These are phyloP conservation scores for Paracorniculantispora psalliotae DNA, from an alignment of 2,329 filamentous ascomycete species.

Conservation along the genomic window DNA sequence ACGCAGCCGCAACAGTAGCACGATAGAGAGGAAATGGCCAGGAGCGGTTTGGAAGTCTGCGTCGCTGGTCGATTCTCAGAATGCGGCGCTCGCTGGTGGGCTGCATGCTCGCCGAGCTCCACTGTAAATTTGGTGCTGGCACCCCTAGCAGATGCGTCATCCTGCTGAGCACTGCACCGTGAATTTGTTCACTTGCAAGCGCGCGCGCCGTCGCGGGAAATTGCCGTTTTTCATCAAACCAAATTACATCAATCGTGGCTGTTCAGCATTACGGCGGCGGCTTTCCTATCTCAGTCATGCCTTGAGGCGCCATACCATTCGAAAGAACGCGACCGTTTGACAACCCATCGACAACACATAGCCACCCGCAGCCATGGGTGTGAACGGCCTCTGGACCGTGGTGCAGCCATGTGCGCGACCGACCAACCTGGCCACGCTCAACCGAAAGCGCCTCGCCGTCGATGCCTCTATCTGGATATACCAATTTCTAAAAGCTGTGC, in stretches of 20 bases:
- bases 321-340: background rate
- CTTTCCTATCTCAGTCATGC: background rate
- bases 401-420: slow-evolving; percentile 92
- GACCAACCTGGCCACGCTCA: slow-evolving; percentile 92
- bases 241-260: background rate
- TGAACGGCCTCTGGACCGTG: slow-evolving; percentile 95
- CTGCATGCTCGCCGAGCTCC: background rate
- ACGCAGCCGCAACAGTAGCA: background rate
- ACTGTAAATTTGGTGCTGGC: slow-evolving; percentile 4
- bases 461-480: slow-evolving; percentile 99
- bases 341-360: background rate
- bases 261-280: background rate
- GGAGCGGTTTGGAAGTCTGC: background rate
- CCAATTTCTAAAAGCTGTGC: slow-evolving; percentile 97
- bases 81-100: background rate
- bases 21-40: background rate
- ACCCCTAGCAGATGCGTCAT: slow-evolving; percentile 14
- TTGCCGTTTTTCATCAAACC: background rate
- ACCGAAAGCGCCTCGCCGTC: slow-evolving; percentile 91
- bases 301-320: background rate
- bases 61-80: background rate
- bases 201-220: background rate
- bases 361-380: slow-evolving; percentile 69
- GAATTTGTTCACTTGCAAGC: slow-evolving; percentile 10
- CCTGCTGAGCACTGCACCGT: slow-evolving; percentile 7